Base-by-base conservation (phyloP, 208 protist genomes). In the Acanthamoeba healyi region DNA sequence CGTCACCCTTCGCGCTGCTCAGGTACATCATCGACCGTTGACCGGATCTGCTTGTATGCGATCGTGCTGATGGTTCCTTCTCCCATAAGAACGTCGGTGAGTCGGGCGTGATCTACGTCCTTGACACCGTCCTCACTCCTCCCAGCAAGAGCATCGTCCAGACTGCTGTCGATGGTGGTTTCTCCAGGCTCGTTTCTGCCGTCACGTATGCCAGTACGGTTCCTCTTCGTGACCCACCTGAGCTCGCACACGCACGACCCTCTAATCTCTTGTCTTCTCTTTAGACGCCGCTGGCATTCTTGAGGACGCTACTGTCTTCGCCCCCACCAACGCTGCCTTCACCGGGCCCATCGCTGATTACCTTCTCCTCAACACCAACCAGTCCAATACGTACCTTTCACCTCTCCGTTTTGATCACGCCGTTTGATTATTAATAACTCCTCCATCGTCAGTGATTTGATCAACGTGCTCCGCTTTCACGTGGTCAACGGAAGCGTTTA, bases 311-410 rank as follows among this genome's bases (percentile, higher is more conserved):
- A 90, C 82, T 19, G 82, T 61, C 34, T 90, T 90, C 38, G 54
- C 82, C 9, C 82, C 82, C 38, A 5, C 7, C 36, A 24, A 90
- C 40, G 19, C 24, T 17, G 82, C 82, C 46, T 90, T 90, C 82
- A 40, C 82, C n/a, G 51, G 82, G 6, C 82, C 82, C n/a, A 49
- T 90, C n/a, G 82, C 82, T 19, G 51, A 70, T 3, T 90, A 90
- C 51, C 82, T 90, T 9, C 32, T 90, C 22, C 82, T 90, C 82
- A 90, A 90, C 54, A 90, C 82, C 82, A 90, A 19, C 82, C 10
- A 90, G 36, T 90, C 82, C 32, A 70, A 61, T 26, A 36, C n/a
- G 82, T 90, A 61, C 46, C 10, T 32, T 17, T 36, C 54, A 22
- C 17, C 17, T 88, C 54, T 22, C 36, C n/a, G n/a, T n/a, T n/a